Percentiles rank a stretch among this genome's conserved stretches.
Evolutionary conservation across 441 rosid genomes (phyloP).

Genomic region (Raphanus hybrid): DNA sequence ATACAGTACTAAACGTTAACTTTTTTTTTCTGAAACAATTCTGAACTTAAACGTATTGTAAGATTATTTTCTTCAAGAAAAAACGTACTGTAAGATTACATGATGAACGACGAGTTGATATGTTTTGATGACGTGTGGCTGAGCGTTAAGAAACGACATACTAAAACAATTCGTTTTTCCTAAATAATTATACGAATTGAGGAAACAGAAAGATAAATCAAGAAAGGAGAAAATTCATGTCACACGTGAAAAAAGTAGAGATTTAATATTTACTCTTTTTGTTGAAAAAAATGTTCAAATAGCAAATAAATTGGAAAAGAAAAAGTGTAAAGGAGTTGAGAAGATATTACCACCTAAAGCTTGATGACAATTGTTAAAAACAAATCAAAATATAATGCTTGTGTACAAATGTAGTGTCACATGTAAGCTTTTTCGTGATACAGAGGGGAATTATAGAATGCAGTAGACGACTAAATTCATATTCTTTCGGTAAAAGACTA

Average conservation of each 20-base stretch:
- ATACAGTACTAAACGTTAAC: no score
- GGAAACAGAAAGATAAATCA: conserved; percentile 5
- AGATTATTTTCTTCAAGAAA: no score
- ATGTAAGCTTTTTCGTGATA: not conserved
- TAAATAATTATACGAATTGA: conserved; percentile 11
- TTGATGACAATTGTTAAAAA: conserved; percentile 23
- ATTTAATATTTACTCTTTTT: not conserved
- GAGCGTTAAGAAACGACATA: conserved; percentile 37
- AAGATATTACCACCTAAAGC: conserved; percentile 34
- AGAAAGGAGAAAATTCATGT: conserved; percentile 37
- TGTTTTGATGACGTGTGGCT: conserved; percentile 37
- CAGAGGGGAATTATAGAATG: not conserved
- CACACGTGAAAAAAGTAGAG: conserved; percentile 46
- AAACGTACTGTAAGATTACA: no score
- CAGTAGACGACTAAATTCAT: not conserved
- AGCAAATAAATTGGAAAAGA: conserved; percentile 28
- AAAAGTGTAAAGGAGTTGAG: conserved; percentile 36
- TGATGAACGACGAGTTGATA: not conserved
- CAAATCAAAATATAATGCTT: not conserved
- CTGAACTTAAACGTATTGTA: no score
- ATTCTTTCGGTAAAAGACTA: not conserved
- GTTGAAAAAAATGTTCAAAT: conserved; percentile 18
- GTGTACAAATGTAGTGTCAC: conserved; percentile 6
- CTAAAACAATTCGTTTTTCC: conserved; percentile 13
- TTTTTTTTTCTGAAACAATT: no score